Evolutionary conservation across 257 asterid species (phyloP).

Genomic region (Nicotiana tabacum): DNA sequence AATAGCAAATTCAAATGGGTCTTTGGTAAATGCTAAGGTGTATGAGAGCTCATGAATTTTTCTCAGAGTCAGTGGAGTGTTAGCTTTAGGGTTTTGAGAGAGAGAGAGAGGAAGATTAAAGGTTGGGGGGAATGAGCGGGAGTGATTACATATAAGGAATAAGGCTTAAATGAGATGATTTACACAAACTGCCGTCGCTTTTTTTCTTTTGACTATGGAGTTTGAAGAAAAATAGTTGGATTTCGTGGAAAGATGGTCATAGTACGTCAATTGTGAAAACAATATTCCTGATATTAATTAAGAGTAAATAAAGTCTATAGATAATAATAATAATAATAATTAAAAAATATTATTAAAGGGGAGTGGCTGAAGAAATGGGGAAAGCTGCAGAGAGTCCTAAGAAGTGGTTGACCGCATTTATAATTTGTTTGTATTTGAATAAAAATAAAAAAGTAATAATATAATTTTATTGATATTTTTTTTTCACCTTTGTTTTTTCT

Average conservation of each 20-base stretch:
- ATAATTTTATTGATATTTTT: too few relatives aligned
- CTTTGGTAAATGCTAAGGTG: background rate
- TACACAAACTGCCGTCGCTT: background rate
- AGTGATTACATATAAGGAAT: background rate
- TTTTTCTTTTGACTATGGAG: background rate
- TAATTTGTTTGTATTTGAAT: background rate
- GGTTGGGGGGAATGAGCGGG: slow-evolving; percentile 10
- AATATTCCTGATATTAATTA: background rate
- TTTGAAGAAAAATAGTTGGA: background rate
- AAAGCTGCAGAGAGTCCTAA: background rate
- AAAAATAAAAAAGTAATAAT: too few relatives aligned
- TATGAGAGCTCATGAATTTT: background rate
- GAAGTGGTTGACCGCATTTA: background rate
- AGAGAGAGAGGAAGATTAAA: background rate
- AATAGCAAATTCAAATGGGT: background rate
- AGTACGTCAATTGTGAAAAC: background rate
- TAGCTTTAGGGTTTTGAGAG: background rate
- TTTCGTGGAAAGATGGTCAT: background rate
- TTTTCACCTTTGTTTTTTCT: too few relatives aligned
- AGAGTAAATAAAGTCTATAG: too few relatives aligned
- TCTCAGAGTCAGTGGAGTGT: background rate
- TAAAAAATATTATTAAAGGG: too few relatives aligned
- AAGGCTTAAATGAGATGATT: background rate
- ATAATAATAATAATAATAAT: too few relatives aligned
- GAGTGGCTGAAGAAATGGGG: background rate